Evolutionary conservation across 2,329 filamentous ascomycete genomes (phyloP), one percentile per base, ranked within the genome.

Genomic region (Nemania diffusa): DNA sequence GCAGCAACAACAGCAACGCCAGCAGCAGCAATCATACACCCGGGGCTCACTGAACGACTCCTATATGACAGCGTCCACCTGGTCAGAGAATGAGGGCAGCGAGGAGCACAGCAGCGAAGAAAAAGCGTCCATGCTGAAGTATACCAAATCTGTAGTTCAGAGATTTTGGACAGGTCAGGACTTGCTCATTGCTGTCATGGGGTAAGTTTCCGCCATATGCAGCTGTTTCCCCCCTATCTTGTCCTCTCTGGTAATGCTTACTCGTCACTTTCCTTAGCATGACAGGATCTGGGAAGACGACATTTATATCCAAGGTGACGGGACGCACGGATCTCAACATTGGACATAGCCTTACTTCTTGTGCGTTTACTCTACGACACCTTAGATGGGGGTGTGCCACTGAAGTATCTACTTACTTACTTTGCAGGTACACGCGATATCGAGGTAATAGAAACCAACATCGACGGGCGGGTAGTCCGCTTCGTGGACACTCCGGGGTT

Each of bases 401-500:
- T 68, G 27, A 60, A 32, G 37, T 32, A 17, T 44, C 13, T 27
- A 24, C 20, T 24, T 15, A 40, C 37, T 26, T 26, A n/a, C n/a
- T 20, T 29, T 9, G 2, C 11, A 78, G 76, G 77, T 65, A 78
- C 77, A 2, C 72, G 69, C 22, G 73, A 77, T 20, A 74, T 78
- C 34, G 66, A 74, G 34, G 69, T 77, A 29, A 65, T 77, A 37
- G 73, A 76, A 62, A 73, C 73, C 22, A 71, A 72, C 46, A 72
- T 78, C 37, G 70, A 73, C 29, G 75, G 73, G 17, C 73, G 70
- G 20, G 72, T 67, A 13, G 74, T 79, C 29, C 71, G 72, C 37
- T 76, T 80, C 15, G 77, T 84, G 65, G 83, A 85, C 68, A 85
- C 83, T 0, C 83, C 83, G 0, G 83, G 83, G 0, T 84, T 85